Evolutionary conservation across 1,284 basidiomycete species (phyloP), one percentile per base, ranked within the genome.

Genomic region (Heimioporus retisporus): DNA sequence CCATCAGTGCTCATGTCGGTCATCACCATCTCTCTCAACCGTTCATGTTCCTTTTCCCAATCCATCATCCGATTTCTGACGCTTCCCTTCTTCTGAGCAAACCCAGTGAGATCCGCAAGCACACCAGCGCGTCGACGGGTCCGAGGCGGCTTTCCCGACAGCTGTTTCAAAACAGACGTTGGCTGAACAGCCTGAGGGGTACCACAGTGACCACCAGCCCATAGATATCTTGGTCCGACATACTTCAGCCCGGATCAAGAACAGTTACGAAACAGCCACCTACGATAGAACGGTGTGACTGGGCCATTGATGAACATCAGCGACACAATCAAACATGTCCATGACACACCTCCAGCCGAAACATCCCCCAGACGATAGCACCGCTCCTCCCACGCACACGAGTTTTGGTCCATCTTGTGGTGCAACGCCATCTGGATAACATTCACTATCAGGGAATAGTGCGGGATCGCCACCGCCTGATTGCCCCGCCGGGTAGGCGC

Each of bases 141-240:
- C 16, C 75, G 70, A 31, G 77, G 64, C 10, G 76, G 77, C 54
- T 65, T 79, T 40, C 75, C 78, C 2, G 77, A 75, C 25, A 77
- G 42, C 40, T 77, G 75, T 55, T 72, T 75, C 5, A 28, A 28
- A 28, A 28, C 28, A 28, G 28, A 28, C 5, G 28, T 28, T 28
- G 28, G 28, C 28, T 28, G 28, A 28, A 28, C 28, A 28, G 28
- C 28, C 28, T 28, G 28, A 28, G 28, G 28, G 28, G 28, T 28
- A 28, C 28, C 69, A 90, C 85, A 71, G 85, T 86, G 63, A 91
- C 83, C n/a, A 92, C 83, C 7, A 93, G 81, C 18, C 92, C 91
- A 74, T 92, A 93, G 6, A 93, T 93, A 71, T 93, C 91, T 93
- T 67, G 44, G 42, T 60, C 57, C 28, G 43, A n/a, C 35, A 55